These are phyloP conservation scores for Dictyophora rubrovolvata DNA, from an alignment of 768 basidiomycete genomes.

Conservation along the genomic window DNA sequence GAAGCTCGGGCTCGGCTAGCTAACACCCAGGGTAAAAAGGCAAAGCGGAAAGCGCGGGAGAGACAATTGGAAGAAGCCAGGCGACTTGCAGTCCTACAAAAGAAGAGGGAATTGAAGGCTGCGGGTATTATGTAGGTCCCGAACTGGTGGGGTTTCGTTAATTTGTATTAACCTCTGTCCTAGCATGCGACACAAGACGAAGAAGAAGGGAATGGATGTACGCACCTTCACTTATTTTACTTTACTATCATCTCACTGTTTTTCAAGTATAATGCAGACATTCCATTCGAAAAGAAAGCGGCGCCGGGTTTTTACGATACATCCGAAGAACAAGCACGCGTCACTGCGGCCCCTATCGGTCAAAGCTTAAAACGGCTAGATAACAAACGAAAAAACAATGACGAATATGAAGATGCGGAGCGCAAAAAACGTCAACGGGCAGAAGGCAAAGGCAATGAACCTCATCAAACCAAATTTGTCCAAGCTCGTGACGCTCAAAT, in stretches of 20 bases:
- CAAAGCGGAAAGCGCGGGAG: conserved; percentile 96
- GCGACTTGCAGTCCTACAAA: conserved; percentile 88
- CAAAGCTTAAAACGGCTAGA: conserved; percentile 86
- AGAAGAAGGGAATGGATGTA: conserved; percentile 97
- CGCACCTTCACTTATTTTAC: conserved; percentile 21
- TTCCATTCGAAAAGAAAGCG: conserved; percentile 96
- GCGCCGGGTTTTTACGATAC: conserved; percentile 97
- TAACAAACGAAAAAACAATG: conserved; percentile 90
- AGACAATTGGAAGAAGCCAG: conserved; percentile 95
- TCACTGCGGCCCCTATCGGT: conserved; percentile 82
- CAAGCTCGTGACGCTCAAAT: conserved; percentile 97
- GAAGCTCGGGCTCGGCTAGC: conserved; percentile 96
- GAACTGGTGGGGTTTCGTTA: background rate
- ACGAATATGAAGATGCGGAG: conserved; percentile 71
- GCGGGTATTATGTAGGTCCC: conserved; percentile 85
- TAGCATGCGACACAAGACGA: conserved; percentile 79
- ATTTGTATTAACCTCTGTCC: background rate
- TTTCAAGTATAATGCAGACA: conserved; percentile 87
- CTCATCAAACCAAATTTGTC: conserved; percentile 86
- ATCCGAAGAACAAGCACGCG: conserved; percentile 81
- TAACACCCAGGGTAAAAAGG: conserved; percentile 99
- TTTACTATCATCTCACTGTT: background rate
- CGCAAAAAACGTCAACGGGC: conserved; percentile 83
- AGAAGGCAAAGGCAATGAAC: conserved; percentile 46
- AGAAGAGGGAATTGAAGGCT: conserved; percentile 95